These are phyloP conservation scores for Aspergillus sclerotiicarbonarius DNA, from an alignment of 495 filamentous ascomycete species.

Conservation along the genomic window DNA sequence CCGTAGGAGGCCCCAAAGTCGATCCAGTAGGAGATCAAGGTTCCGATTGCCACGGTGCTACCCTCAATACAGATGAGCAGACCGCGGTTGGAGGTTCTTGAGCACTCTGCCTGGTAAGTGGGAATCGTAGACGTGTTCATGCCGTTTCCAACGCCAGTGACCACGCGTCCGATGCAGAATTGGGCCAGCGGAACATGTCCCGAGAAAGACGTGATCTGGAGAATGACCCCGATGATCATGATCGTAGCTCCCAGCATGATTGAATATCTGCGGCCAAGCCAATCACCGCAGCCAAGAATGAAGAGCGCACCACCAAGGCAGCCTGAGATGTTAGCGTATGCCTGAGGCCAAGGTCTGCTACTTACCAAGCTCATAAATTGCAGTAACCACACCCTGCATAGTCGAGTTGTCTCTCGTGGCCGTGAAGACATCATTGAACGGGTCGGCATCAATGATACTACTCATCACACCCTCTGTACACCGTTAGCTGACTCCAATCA, in stretches of 20 bases:
- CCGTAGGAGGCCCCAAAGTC: constrained; percentile 72
- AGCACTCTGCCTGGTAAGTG: constrained; percentile 75
- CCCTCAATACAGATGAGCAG: constrained; percentile 82
- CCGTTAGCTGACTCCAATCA: constrained; percentile 71
- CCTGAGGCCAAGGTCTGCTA: no score
- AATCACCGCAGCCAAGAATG: constrained; percentile 64
- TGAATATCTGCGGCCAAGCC: constrained; percentile 61
- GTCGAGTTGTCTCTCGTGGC: constrained; percentile 51
- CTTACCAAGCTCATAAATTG: constrained; percentile 71
- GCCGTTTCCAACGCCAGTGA: constrained; percentile 73
- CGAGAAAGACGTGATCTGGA: constrained; percentile 58
- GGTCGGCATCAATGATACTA: constrained; percentile 44
- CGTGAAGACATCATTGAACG: constrained; percentile 16
- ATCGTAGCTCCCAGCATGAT: constrained; percentile 62
- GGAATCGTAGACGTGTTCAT: constrained; percentile 75
- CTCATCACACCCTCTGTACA: constrained; percentile 35
- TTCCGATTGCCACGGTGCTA: constrained; percentile 74
- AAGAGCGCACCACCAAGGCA: constrained; percentile 75
- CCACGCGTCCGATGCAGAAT: constrained; percentile 68
- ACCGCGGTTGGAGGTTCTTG: constrained; percentile 68
- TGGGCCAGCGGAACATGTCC: constrained; percentile 52
- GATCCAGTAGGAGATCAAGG: constrained; percentile 77
- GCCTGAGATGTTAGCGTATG: no score
- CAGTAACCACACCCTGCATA: constrained; percentile 74
- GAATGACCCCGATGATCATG: constrained; percentile 73